Evolutionary conservation across 257 asterid species (phyloP), one percentile per base, ranked within the genome.

Genomic region (Mentha longifolia): DNA sequence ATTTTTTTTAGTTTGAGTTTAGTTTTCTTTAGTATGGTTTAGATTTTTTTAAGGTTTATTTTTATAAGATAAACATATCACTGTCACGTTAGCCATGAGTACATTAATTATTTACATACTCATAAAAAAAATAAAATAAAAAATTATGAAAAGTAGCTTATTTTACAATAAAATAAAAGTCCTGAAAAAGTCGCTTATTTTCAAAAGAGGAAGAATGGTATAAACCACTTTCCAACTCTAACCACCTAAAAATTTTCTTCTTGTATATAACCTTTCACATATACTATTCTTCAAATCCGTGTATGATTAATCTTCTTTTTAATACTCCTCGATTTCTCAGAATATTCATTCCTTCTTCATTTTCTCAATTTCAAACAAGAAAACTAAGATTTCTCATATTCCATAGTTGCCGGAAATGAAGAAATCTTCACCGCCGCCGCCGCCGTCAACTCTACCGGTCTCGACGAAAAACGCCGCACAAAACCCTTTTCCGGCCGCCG

Each of bases 401-500:
- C 57, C 9, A 10, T 0, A 16, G 11, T 9, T 17, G 57, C 57
- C 57, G 11, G 22, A 9, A 16, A 25, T 16, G 28, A 37, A 43
- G 52, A 61, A 56, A 15, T 43, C 76, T 1, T 50, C 77, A 0
- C 63, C 75, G 9, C 69, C 35, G 9, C 71, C 71, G 2, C 41
- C 74, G 14, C 52, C 72, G 12, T 22, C 49, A 3, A 51, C 72
- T n/a, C 47, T 65, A 16, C 70, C 76, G 14, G 54, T 25, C 51
- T 7, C 47, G 5, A 83, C 80, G 85, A 85, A 85, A 65, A 68
- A 33, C 28, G 72, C 65, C 28, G 39, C 14, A 71, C 79, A 39
- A 16, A 80, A 1, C 68, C 75, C 64, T 37, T 59, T 72, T 10
- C 46, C 81, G 10, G 63, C 63, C 0, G 70, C 84, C 54, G 86